Evolutionary conservation across 495 filamentous ascomycete genomes (phyloP).

Genomic region (Aspergillus indologenus): DNA sequence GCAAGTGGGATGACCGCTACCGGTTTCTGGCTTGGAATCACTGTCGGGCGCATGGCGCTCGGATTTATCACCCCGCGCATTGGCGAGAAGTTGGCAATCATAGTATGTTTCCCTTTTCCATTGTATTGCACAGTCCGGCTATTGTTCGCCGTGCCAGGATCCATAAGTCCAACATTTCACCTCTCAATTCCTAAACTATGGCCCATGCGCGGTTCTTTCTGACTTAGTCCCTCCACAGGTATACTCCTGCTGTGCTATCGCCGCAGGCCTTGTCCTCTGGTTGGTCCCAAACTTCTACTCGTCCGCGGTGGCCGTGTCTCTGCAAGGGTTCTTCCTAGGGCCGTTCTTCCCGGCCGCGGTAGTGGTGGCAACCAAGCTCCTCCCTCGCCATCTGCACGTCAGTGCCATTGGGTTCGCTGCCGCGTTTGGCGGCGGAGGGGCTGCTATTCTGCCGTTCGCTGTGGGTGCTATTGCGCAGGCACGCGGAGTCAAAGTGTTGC

Average conservation of each 20-base stretch:
- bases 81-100: constrained; percentile 58
- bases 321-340: constrained; percentile 63
- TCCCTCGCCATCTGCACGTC: constrained; percentile 70
- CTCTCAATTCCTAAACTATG: background rate
- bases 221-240: background rate
- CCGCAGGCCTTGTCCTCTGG: constrained; percentile 54
- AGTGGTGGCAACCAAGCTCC: constrained; percentile 66
- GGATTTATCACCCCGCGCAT: constrained; percentile 62
- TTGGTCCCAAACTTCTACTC: constrained; percentile 62
- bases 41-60: constrained; percentile 55
- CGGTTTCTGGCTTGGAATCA: constrained; percentile 66
- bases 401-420: constrained; percentile 71
- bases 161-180: background rate
- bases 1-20: constrained; percentile 61
- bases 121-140: background rate
- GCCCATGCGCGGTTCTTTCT: background rate
- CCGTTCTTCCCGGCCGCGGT: constrained; percentile 65
- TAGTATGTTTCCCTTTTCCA: constrained; percentile 29
- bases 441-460: constrained; percentile 77
- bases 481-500: constrained; percentile 73
- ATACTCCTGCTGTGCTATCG: constrained; percentile 25
- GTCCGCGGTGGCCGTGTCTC: constrained; percentile 56
- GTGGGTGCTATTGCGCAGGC: constrained; percentile 81
- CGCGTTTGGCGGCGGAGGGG: constrained; percentile 72
- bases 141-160: background rate